phyloP scores from a whole-genome alignment of 2,329 filamentous ascomycete species.

The Talaromyces verruculosus region DNA sequence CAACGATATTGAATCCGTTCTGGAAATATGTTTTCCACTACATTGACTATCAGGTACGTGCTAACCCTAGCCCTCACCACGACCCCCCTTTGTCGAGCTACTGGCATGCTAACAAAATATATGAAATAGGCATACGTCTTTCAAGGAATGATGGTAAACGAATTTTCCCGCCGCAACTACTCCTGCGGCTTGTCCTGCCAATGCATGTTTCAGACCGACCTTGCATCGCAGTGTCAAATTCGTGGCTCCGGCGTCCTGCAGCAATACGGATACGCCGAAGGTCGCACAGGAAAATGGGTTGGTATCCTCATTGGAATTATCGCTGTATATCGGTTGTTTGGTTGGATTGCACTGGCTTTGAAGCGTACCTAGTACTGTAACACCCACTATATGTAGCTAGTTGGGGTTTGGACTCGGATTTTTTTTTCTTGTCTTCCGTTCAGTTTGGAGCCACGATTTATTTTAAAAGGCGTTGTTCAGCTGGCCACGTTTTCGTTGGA shows the following conservation, averaged over 20 bases:
- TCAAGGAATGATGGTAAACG: constrained; percentile 90
- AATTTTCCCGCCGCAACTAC: constrained; percentile 68
- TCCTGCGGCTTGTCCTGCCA: constrained; percentile 59
- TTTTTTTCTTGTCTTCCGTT: not conserved
- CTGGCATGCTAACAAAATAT: not conserved
- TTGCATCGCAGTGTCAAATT: constrained; percentile 67
- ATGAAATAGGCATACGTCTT: constrained; percentile 67
- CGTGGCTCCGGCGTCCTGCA: constrained; percentile 68
- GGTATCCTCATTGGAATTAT: constrained; percentile 78
- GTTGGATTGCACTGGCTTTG: constrained; percentile 39
- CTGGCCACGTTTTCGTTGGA: not conserved
- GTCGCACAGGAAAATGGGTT: constrained; percentile 65
- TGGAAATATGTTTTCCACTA: constrained; percentile 87
- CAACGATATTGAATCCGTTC: constrained; percentile 72
- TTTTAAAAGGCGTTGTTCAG: not conserved
- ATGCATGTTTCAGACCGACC: constrained; percentile 69
- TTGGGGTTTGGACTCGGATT: not conserved
- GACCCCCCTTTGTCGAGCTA: not conserved
- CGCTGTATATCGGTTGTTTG: constrained; percentile 67
- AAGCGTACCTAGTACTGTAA: not conserved
- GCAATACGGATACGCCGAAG: constrained; percentile 64
- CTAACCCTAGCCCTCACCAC: not conserved
- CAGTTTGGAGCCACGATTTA: not conserved
- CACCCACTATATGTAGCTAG: not conserved
- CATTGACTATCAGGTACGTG: constrained; percentile 72